phyloP scores from a whole-genome alignment of 2,329 filamentous ascomycete genomes.

The Madurella mycetomatis region DNA sequence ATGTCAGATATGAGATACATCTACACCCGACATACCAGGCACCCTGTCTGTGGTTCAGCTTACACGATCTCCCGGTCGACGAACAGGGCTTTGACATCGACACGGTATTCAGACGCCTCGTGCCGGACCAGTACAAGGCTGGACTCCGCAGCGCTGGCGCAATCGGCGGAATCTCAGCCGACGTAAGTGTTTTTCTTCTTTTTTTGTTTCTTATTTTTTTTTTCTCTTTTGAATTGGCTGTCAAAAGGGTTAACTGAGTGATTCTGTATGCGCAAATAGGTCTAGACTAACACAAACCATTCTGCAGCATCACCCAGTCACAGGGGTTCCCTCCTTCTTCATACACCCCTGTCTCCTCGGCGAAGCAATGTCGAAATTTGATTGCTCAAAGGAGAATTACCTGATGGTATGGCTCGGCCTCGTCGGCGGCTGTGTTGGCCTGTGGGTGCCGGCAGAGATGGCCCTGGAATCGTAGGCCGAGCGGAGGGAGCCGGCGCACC shows the following conservation, averaged over 20 bases:
- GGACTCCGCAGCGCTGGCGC: constrained; percentile 57
- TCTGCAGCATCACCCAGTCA: constrained; percentile 74
- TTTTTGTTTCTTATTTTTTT: too few relatives aligned
- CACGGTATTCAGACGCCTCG: constrained; percentile 65
- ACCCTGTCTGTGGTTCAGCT: constrained; percentile 71
- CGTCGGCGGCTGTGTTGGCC: constrained; percentile 72
- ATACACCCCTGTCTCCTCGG: constrained; percentile 89
- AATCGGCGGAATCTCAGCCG: constrained; percentile 70
- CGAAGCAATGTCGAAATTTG: constrained; percentile 68
- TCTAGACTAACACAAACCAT: constrained; percentile 40
- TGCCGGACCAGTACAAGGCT: constrained; percentile 61
- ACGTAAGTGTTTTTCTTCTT: constrained; percentile 57
- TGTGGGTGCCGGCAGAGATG: constrained; percentile 72
- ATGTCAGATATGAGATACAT: constrained; percentile 68
- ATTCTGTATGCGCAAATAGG: constrained; percentile 22
- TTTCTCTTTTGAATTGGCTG: constrained; percentile 25
- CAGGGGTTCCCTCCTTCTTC: constrained; percentile 76
- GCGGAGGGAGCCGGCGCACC: neutral
- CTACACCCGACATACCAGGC: constrained; percentile 70
- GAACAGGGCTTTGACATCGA: constrained; percentile 60
- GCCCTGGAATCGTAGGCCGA: constrained; percentile 35
- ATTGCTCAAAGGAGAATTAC: constrained; percentile 63
- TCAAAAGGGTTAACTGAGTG: constrained; percentile 27
- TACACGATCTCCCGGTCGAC: constrained; percentile 53
- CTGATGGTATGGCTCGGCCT: constrained; percentile 86